Evolutionary conservation across 2,329 filamentous ascomycete genomes (phyloP), one percentile per base, ranked within the genome.

Genomic region (Chaetoscypha palmicola): DNA sequence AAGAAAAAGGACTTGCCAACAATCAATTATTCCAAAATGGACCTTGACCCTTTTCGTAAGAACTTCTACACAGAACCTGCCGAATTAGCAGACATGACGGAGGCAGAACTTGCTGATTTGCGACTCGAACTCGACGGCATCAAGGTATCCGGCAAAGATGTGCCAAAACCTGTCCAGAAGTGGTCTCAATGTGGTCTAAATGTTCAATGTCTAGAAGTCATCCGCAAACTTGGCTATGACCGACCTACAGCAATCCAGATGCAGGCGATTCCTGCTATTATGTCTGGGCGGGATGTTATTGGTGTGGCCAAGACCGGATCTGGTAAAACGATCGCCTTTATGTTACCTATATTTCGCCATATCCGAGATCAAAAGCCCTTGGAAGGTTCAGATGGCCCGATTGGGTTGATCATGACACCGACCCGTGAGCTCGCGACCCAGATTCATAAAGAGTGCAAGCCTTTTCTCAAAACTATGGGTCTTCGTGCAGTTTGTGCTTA

Each of bases 291-390:
- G 54, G 92, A 98, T 68, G 86, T 96, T 28, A 88, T 98, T 51
- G 92, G 90, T 53, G 89, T 98, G 41, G 92, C 92, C 14, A 97
- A 97, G 69, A 98, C 92, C 20, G 92, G 92, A 4, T 97, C 92
- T 20, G 92, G 92, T 62, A 98, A 98, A 69, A 98, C 92, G 0
- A 81, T 97, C 57, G 92, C 92, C 4, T 98, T 97, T 62, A 68
- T 95, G 22, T 76, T 98, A 34, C 92, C 92, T 28, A 96, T 97
- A 88, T 96, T 98, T 63, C 81, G 92, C 44, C 92, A 98, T 63
- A 95, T 97, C 68, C 92, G 91, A 65, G 92, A 97, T 59, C 92
- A 98, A 62, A 74, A 80, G 38, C 81, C 85, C 0, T 69, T 96
- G 14, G 86, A 85, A 57, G 80, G 85, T 33, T 81, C 83, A 50